Base-by-base conservation (phyloP, 2,329 filamentous ascomycete genomes). In the Daldinia eschscholtzii region DNA sequence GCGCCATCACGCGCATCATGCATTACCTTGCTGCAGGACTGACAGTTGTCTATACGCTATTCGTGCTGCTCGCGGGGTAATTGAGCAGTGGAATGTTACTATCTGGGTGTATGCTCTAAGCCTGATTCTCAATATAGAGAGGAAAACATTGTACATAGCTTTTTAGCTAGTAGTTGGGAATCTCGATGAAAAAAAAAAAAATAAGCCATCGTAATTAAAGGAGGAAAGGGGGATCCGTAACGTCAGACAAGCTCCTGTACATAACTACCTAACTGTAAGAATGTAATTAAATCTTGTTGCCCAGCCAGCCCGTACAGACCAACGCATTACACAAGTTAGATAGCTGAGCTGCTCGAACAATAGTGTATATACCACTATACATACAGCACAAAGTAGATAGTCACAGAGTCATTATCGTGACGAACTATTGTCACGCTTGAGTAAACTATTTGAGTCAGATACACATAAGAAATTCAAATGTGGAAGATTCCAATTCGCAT, bases 211-310 rank as follows among this genome's bases (percentile, higher is more conserved):
- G 26, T 44, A 53, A 60, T 57, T 52, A 57, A 56, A 18, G 46
- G 57, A 56, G 35, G 46, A 59, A 48, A 48, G 53, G 53, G 18
- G 55, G 28, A 33, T 48, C 55, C 60, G 48, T 28, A 23, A 44
- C 6, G 18, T 59, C 46, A 57, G 12, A 61, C 28, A 44, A 6
- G n/a, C 33, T 64, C 37, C n/a, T 52, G 23, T 26, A 65, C 28
- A 20, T 20, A 55, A 20, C 18, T 26, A 35, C 33, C 33, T 35
- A 35, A 15, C 28, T 13, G 42, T 39, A 59, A 42, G 70, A 71
- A 75, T 74, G 71, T 57, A 70, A 69, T 69, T 69, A 70, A 75
- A 76, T 75, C 52, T 71, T 63, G 75, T 76, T 77, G 74, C 74
- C 72, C 64, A 71, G 74, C 68, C 75, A 76, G 62, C 59, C 46